A percentile compares a stretch with the other conserved stretches of the same genome.
Evolutionary conservation across 2,329 filamentous ascomycete species (phyloP).

Genomic region (Albophoma yamanashiensis): DNA sequence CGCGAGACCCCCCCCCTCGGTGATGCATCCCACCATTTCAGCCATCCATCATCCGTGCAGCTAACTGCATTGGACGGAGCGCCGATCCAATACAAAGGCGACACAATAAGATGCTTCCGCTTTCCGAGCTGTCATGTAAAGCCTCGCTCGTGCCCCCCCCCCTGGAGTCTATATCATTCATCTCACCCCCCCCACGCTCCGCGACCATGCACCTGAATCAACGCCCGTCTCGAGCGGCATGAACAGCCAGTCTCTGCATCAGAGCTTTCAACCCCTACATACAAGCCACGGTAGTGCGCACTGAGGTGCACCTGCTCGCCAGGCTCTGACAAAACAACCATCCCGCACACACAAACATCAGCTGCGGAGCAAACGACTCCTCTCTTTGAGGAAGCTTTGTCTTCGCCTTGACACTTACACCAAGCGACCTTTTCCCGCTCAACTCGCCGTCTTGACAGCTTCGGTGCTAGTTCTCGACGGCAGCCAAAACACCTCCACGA

Average conservation of each 20-base stretch:
- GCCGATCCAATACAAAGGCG: neutral
- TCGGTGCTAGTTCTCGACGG: neutral
- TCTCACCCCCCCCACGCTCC: neutral
- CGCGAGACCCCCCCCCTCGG: neutral
- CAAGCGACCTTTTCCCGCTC: neutral
- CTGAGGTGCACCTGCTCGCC: neutral
- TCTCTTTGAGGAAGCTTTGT: neutral
- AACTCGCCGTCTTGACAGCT: neutral
- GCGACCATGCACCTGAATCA: neutral
- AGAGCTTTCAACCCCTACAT: neutral
- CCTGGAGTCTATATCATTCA: neutral
- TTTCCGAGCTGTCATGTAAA: neutral
- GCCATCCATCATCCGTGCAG: neutral
- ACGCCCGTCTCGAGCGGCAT: neutral
- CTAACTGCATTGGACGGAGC: neutral
- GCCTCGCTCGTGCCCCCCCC: neutral
- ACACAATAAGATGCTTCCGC: neutral
- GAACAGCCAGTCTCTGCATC: neutral
- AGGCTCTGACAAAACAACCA: neutral
- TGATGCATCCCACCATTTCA: neutral
- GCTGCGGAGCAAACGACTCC: neutral
- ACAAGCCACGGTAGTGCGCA: neutral
- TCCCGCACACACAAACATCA: neutral
- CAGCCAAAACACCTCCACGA: neutral
- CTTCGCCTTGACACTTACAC: neutral